Base-by-base conservation (phyloP, 768 basidiomycete genomes). In the Mycena galopus region DNA sequence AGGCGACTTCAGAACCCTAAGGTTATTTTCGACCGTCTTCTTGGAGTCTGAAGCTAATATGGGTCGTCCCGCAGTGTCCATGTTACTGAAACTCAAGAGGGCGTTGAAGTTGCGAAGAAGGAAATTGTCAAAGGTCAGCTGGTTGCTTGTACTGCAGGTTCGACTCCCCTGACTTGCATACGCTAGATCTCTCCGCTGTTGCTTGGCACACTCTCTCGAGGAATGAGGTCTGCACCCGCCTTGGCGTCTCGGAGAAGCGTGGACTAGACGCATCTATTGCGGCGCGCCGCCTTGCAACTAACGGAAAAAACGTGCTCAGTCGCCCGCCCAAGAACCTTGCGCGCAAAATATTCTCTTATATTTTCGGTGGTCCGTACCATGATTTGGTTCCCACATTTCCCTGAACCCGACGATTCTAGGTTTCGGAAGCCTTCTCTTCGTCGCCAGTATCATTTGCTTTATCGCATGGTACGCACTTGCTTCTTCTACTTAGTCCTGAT, bases 361-460 rank as follows among this genome's bases (percentile, higher is more conserved):
- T 90, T 11, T 86, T 91, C 72, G 88, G 89, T 39, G 85, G 79
- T 77, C n/a, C 14, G 65, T 67, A 19, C 55, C 33, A 6, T 32
- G 47, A n/a, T 17, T 51, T 59, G 25, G 21, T 7, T 47, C 21
- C n/a, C 9, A n/a, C 19, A 4, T 19, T 7, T 47, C 19, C 3
- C 17, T n/a, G n/a, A n/a, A 21, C 17, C 12, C 11, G 44, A 21
- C 44, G 2, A 21, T 7, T 47, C 25, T 55, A 76, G 88, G 90
- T 0, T 88, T 91, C 71, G 84, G 85, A 4, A 84, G 81, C 71
- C 79, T 87, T 37, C 76, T 88, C 17, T 77, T 86, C 16, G 81
- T 76, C 21, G 89, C 86, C 30, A 85, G 85, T 47, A 84, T 91
- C 37, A 79, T 91, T 23, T 89, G 87, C 74, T 91, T 90, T 79